Percentiles rank a stretch among this genome's conserved stretches.
Conservation (phyloP, 805 yeast species). For the Ogataea saltuana region DNA sequence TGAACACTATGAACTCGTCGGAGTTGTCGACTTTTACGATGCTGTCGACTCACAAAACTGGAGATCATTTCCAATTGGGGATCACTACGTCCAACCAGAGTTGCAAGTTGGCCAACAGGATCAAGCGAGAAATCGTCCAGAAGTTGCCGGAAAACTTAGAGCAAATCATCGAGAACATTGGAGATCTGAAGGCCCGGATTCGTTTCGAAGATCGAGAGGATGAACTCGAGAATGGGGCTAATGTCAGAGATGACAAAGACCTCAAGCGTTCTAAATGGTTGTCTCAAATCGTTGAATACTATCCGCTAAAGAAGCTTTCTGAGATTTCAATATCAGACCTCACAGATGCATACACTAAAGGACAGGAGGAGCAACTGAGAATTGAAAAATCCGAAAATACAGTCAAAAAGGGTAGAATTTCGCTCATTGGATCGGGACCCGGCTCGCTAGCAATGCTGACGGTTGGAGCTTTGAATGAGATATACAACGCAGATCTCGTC, state of each 20-base stretch:
- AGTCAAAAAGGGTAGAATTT: slow-evolving; percentile 52
- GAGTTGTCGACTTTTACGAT: slow-evolving; percentile 74
- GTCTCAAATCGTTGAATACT: slow-evolving; percentile 87
- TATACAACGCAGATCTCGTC: slow-evolving; percentile 77
- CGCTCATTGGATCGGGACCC: slow-evolving; percentile 94
- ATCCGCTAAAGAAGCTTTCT: slow-evolving; percentile 69
- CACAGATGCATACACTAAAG: slow-evolving; percentile 31
- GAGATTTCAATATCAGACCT: slow-evolving; percentile 60
- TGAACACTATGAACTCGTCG: slow-evolving; percentile 75
- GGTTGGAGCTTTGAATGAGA: slow-evolving; percentile 79
- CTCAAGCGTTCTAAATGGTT: slow-evolving; percentile 77
- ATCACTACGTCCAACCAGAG: slow-evolving; percentile 88
- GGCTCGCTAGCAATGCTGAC: slow-evolving; percentile 84
- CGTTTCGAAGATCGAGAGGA: slow-evolving; percentile 50
- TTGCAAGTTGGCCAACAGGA: slow-evolving; percentile 78
- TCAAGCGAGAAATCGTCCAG: slow-evolving; percentile 70
- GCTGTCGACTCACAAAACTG: slow-evolving; percentile 68
- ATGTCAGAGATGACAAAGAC: slow-evolving; percentile 47
- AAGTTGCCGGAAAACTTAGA: slow-evolving; percentile 71
- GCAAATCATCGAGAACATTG: slow-evolving; percentile 66
- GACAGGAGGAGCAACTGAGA: background rate
- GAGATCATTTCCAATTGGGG: slow-evolving; percentile 71
- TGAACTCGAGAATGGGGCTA: slow-evolving; percentile 19
- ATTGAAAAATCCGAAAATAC: background rate
- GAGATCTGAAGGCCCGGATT: slow-evolving; percentile 58